Evolutionary conservation across 805 yeast genomes (phyloP).

Genomic region (Saccharomyces cerevisiae): DNA sequence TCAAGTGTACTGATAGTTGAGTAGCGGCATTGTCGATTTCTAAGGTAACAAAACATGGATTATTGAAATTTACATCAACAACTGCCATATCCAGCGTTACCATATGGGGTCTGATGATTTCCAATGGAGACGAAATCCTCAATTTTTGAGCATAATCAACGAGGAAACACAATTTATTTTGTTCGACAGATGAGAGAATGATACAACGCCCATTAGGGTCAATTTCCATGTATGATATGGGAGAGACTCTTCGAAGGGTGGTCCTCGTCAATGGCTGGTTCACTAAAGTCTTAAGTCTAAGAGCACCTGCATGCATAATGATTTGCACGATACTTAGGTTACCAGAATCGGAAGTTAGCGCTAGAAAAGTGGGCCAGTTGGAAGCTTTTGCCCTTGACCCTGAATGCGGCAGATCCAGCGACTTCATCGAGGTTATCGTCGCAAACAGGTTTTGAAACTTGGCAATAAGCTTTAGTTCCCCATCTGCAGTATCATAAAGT

Average conservation of each 20-base stretch:
- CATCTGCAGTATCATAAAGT: constrained; percentile 42
- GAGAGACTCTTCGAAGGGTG: constrained; percentile 66
- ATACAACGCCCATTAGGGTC: constrained; percentile 69
- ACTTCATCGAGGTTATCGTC: neutral
- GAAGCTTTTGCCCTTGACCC: neutral
- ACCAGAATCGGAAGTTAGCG: constrained; percentile 76
- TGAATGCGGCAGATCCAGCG: neutral
- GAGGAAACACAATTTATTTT: constrained; percentile 61
- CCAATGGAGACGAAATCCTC: constrained; percentile 63
- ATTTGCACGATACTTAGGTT: constrained; percentile 38
- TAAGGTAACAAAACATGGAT: constrained; percentile 76
- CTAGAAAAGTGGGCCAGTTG: constrained; percentile 37
- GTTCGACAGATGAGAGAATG: constrained; percentile 65
- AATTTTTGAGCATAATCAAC: constrained; percentile 44
- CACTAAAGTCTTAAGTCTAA: constrained; percentile 37
- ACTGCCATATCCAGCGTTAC: constrained; percentile 50
- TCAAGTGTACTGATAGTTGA: constrained; percentile 33
- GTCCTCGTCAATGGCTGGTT: constrained; percentile 67
- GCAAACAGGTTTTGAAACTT: neutral
- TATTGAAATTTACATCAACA: constrained; percentile 69
- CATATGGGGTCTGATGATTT: constrained; percentile 43
- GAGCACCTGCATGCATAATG: constrained; percentile 26
- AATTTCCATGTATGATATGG: constrained; percentile 61
- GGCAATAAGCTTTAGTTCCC: constrained; percentile 35
- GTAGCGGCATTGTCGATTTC: constrained; percentile 49